Conservation (phyloP, 441 rosid species). For the Flueggea neowawraea region DNA sequence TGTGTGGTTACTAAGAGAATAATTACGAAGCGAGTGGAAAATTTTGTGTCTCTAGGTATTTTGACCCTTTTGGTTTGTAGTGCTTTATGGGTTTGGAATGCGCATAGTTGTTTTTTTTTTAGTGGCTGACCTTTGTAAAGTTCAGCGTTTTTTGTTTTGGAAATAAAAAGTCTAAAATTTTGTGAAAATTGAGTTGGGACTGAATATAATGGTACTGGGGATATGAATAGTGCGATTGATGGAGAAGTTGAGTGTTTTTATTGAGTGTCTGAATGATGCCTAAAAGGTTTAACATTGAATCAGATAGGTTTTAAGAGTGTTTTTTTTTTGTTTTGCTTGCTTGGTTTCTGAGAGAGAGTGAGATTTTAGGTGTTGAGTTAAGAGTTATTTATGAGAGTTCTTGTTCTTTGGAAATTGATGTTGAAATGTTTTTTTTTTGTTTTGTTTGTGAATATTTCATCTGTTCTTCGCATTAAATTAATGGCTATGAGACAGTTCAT, state of each 20-base stretch:
- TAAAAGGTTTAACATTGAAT: neutral
- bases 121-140: neutral
- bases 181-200: neutral
- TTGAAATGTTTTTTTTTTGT: neutral
- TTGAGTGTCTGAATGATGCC: neutral
- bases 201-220: neutral
- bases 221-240: too few relatives aligned
- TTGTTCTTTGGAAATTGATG: neutral
- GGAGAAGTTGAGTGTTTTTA: neutral
- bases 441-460: neutral
- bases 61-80: conserved; percentile 6
- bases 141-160: neutral
- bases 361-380: neutral
- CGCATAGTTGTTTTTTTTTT: neutral
- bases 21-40: conserved; percentile 6
- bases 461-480: neutral
- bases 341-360: neutral
- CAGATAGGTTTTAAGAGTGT: neutral
- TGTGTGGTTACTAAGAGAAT: conserved; percentile 12
- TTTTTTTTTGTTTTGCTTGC: neutral
- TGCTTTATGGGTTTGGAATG: neutral
- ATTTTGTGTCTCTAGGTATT: conserved; percentile 6
- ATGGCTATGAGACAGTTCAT: neutral
- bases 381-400: neutral
- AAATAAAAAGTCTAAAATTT: neutral